Conservation (phyloP, 2,329 filamentous ascomycete genomes). For the Botryosphaeria dothidea region DNA sequence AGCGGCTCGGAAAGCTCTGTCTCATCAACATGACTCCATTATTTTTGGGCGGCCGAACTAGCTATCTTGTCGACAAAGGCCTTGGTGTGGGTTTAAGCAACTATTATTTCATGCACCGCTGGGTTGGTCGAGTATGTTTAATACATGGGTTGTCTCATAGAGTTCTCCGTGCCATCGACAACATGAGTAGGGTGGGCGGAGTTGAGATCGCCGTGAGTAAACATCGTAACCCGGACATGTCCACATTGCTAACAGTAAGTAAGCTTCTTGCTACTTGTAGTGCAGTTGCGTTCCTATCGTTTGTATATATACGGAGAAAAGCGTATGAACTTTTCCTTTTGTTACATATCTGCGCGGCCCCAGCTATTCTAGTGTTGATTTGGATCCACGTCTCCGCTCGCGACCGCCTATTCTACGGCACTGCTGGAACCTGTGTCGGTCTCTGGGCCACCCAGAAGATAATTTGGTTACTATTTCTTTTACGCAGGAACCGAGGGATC, state of each 20-base stretch:
- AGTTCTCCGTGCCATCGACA: not conserved
- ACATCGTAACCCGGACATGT: not conserved
- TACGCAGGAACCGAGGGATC: not conserved
- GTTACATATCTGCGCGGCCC: constrained; percentile 14
- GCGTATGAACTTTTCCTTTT: constrained; percentile 23
- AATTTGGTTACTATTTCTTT: not conserved
- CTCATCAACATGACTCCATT: constrained; percentile 22
- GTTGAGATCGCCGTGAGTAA: constrained; percentile 3
- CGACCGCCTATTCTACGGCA: constrained; percentile 1
- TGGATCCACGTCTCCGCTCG: constrained; percentile 19
- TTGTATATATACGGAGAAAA: constrained; percentile 21
- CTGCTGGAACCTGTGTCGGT: constrained; percentile 12
- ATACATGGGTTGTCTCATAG: constrained; percentile 20
- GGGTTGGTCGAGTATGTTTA: constrained; percentile 21
- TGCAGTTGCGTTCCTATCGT: constrained; percentile 8
- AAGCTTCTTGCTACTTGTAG: constrained; percentile 18
- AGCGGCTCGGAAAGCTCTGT: constrained; percentile 21
- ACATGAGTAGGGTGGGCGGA: not conserved
- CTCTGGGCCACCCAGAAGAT: not conserved
- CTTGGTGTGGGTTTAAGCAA: constrained; percentile 13
- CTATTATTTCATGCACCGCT: constrained; percentile 20
- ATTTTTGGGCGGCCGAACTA: constrained; percentile 21
- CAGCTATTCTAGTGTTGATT: constrained; percentile 7
- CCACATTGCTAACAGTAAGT: not conserved
- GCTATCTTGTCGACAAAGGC: constrained; percentile 13